Conservation (phyloP, 805 yeast genomes). For the Yarrowia sp. region DNA sequence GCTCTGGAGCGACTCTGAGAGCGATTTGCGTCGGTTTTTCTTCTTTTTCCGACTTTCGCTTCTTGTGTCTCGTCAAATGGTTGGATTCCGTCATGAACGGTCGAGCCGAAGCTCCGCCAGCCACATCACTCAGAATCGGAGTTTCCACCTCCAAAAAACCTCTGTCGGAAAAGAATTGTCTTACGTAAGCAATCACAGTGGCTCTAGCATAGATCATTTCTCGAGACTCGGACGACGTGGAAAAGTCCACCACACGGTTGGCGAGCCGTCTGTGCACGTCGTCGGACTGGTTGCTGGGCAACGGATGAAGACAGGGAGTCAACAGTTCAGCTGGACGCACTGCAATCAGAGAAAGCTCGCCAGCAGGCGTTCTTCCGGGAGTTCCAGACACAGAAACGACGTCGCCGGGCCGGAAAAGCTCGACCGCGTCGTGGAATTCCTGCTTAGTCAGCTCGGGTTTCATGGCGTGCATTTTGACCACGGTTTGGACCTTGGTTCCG, state of each 20-base stretch:
- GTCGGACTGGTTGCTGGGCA: slow-evolving; percentile 70
- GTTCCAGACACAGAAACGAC: slow-evolving; percentile 67
- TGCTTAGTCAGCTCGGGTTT: slow-evolving; percentile 50
- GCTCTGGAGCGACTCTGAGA: slow-evolving; percentile 90
- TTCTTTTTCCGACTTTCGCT: not conserved
- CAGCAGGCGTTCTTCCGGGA: slow-evolving; percentile 78
- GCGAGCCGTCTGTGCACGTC: slow-evolving; percentile 56
- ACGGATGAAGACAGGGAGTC: slow-evolving; percentile 71
- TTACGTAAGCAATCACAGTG: slow-evolving; percentile 59
- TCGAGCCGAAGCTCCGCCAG: slow-evolving; percentile 92
- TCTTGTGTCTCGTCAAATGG: slow-evolving; percentile 3
- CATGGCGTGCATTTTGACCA: slow-evolving; percentile 61
- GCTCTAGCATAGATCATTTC: slow-evolving; percentile 61
- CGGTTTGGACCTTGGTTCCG: slow-evolving; percentile 62
- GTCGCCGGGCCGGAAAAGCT: slow-evolving; percentile 72
- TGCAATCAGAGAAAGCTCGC: slow-evolving; percentile 77
- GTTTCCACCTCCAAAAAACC: slow-evolving; percentile 86
- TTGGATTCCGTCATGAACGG: slow-evolving; percentile 71
- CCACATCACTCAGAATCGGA: slow-evolving; percentile 71
- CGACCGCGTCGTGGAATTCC: slow-evolving; percentile 53
- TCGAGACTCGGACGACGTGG: slow-evolving; percentile 62
- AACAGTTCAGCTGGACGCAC: slow-evolving; percentile 58
- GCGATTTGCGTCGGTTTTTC: slow-evolving; percentile 53
- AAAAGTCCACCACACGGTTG: slow-evolving; percentile 76
- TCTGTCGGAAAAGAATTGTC: slow-evolving; percentile 61